Conservation (phyloP, 805 yeast species). For the Metschnikowia chrysomelidarum region DNA sequence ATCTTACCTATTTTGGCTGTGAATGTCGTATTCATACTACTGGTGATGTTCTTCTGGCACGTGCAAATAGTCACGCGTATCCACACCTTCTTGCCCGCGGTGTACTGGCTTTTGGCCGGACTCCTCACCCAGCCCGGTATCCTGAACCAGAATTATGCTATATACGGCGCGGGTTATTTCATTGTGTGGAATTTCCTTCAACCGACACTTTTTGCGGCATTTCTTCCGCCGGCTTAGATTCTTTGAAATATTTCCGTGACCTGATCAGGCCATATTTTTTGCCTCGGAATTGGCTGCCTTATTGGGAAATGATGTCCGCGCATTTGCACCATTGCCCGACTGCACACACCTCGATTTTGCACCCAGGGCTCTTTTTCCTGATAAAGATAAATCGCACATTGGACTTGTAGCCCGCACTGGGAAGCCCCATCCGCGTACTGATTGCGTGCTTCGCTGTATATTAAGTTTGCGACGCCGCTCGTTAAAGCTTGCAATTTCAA, state of each 20-base stretch:
- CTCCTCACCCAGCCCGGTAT: constrained; percentile 38
- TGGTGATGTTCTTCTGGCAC: constrained; percentile 66
- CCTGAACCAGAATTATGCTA: constrained; percentile 11
- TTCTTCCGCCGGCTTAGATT: constrained; percentile 90
- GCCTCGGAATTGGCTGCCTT: constrained; percentile 5
- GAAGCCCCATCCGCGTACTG: constrained; percentile 13
- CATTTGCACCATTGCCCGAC: no score
- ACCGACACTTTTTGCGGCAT: constrained; percentile 72
- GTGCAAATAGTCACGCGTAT: constrained; percentile 84
- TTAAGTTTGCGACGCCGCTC: no score
- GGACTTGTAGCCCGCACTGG: constrained; percentile 15
- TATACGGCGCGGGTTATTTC: constrained; percentile 36
- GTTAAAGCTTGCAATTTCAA: no score
- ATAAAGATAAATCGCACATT: constrained; percentile 5
- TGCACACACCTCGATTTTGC: constrained; percentile 6
- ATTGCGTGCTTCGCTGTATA: constrained; percentile 11
- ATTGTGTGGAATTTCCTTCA: constrained; percentile 67
- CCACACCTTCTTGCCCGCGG: constrained; percentile 71
- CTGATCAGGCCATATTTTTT: not conserved
- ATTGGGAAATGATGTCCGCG: constrained; percentile 4
- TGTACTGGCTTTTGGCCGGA: constrained; percentile 57
- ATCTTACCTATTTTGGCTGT: constrained; percentile 41
- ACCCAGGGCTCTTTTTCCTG: constrained; percentile 8
- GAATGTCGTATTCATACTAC: constrained; percentile 43
- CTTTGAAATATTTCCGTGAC: not conserved